phyloP scores from a whole-genome alignment of 2,329 filamentous ascomycete genomes.

The Sporothrix brunneoviolacea region DNA sequence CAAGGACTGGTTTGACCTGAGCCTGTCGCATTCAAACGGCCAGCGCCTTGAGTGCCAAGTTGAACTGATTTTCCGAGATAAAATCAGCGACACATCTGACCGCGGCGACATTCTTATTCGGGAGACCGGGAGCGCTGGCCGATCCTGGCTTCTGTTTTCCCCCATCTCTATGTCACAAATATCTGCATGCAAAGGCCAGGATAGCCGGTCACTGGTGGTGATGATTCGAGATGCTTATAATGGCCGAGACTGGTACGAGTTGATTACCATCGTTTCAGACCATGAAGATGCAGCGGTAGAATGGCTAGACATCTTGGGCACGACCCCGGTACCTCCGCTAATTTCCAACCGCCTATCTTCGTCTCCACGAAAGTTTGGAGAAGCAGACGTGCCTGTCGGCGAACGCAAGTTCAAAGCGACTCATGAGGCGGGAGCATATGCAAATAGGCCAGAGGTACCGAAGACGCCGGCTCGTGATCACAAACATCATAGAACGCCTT shows the following conservation, averaged over 20 bases:
- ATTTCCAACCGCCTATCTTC: conserved; percentile 12
- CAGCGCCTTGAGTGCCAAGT: conserved; percentile 85
- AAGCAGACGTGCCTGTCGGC: conserved; percentile 32
- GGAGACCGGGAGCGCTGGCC: conserved; percentile 67
- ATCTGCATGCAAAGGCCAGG: conserved; percentile 72
- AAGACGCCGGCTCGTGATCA: conserved; percentile 27
- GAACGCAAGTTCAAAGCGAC: conserved; percentile 27
- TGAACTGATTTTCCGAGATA: conserved; percentile 81
- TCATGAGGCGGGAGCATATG: neutral
- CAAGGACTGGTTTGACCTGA: conserved; percentile 82
- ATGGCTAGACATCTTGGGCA: conserved; percentile 75
- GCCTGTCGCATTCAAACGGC: conserved; percentile 79
- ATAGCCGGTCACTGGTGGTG: conserved; percentile 64
- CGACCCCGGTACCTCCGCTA: conserved; percentile 35
- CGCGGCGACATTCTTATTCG: conserved; percentile 85
- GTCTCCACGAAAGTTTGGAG: conserved; percentile 18
- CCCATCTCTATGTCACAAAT: conserved; percentile 67
- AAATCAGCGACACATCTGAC: conserved; percentile 57
- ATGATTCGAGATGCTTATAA: conserved; percentile 66
- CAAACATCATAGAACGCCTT: conserved; percentile 20
- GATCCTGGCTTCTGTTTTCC: conserved; percentile 81
- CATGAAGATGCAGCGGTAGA: conserved; percentile 72
- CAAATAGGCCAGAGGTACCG: conserved; percentile 11
- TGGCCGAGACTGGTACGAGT: conserved; percentile 71
- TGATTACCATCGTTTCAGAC: conserved; percentile 69